phyloP scores from a whole-genome alignment of 2,329 filamentous ascomycete species.

The Passalora sequoiae region DNA sequence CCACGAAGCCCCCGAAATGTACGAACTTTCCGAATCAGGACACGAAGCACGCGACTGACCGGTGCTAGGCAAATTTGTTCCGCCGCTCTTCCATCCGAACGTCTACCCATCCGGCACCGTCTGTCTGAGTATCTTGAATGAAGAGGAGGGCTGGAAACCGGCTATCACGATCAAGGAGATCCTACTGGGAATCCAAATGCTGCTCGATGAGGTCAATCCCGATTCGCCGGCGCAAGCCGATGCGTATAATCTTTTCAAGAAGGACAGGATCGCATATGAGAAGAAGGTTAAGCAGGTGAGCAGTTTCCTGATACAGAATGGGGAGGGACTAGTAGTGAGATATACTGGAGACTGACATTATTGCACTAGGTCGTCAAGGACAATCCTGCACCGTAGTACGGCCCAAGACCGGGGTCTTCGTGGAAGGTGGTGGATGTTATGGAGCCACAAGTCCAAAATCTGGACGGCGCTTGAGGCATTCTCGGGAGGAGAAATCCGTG shows the following conservation, averaged over 20 bases:
- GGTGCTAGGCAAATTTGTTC: conserved; percentile 80
- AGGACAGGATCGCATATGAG: conserved; percentile 81
- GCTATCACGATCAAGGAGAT: conserved; percentile 99
- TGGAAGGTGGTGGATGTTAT: no score
- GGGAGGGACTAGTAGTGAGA: no score
- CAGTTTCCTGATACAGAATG: not conserved
- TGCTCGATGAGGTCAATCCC: conserved; percentile 93
- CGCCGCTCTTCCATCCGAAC: conserved; percentile 95
- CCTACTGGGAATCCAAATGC: conserved; percentile 87
- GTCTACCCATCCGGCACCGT: conserved; percentile 98
- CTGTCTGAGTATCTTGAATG: conserved; percentile 93
- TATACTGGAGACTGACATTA: no score
- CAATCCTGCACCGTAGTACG: conserved; percentile 62
- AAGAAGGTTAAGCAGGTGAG: conserved; percentile 65
- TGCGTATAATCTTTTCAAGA: conserved; percentile 94
- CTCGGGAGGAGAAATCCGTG: no score
- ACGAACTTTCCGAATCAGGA: conserved; percentile 39
- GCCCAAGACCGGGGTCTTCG: no score
- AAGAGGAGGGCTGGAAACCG: conserved; percentile 97
- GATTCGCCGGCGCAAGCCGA: conserved; percentile 96
- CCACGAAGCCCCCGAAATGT: conserved; percentile 98
- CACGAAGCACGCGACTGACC: conserved; percentile 13
- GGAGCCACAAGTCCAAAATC: no score
- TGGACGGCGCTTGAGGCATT: no score
- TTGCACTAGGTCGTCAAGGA: conserved; percentile 66